A percentile compares a stretch with the other conserved stretches of the same genome.
phyloP scores from a whole-genome alignment of 1,139 yeast genomes.

The Nakaseomyces delphensis region DNA sequence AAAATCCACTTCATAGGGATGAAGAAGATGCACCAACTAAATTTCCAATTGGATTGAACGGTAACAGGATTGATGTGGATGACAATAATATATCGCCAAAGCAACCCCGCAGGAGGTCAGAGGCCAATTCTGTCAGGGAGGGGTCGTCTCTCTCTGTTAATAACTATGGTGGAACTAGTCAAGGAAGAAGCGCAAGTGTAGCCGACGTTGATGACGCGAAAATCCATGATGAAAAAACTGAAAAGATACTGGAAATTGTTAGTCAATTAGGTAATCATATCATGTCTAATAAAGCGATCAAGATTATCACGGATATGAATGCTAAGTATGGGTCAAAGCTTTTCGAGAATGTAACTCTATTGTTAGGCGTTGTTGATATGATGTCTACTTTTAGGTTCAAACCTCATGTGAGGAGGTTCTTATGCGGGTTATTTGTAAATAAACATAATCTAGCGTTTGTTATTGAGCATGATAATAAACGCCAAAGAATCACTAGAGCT shows the following conservation, averaged over 20 bases:
- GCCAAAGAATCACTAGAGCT: not conserved
- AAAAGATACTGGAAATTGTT: slow-evolving; percentile 46
- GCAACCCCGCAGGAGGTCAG: not conserved
- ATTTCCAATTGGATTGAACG: not conserved
- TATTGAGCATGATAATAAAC: slow-evolving; percentile 37
- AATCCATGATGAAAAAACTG: slow-evolving; percentile 34
- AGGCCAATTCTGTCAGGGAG: not conserved
- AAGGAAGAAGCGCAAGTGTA: slow-evolving; percentile 18
- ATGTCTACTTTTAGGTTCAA: slow-evolving; percentile 63
- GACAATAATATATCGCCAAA: not conserved
- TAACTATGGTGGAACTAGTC: not conserved
- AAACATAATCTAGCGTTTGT: slow-evolving; percentile 48
- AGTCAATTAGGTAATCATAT: slow-evolving; percentile 59
- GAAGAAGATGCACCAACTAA: slow-evolving; percentile 9
- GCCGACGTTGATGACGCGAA: slow-evolving; percentile 16
- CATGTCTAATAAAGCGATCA: slow-evolving; percentile 54
- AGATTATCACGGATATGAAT: slow-evolving; percentile 51
- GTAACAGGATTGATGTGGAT: not conserved
- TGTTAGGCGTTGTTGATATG: slow-evolving; percentile 50
- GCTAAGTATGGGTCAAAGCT: slow-evolving; percentile 40
- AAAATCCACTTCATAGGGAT: slow-evolving; percentile 16
- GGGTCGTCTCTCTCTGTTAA: not conserved
- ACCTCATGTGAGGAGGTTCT: slow-evolving; percentile 52
- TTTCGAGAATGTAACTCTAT: slow-evolving; percentile 51
- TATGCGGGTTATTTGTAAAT: slow-evolving; percentile 60